Percentiles rank a stretch among this genome's conserved stretches.
Conservation (phyloP, 306 rosid genomes). For the Astragalus membranaceus region DNA sequence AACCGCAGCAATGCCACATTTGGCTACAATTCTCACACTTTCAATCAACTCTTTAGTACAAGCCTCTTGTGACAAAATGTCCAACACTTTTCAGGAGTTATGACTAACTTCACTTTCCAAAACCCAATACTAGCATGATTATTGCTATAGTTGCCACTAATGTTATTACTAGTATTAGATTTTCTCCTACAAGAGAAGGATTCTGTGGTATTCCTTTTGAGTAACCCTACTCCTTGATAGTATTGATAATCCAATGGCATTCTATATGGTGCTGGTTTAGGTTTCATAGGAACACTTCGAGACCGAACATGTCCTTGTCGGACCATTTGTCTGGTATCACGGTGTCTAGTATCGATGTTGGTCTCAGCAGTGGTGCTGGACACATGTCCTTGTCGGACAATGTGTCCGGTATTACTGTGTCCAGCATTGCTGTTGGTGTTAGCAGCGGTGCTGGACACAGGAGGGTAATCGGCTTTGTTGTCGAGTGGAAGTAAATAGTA, state of each 20-base stretch:
- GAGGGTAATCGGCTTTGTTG: not conserved
- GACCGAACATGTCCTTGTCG: conserved; percentile 44
- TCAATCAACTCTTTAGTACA: conserved; percentile 63
- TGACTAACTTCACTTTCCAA: conserved; percentile 84
- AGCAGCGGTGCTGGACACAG: not conserved
- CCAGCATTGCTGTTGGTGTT: not conserved
- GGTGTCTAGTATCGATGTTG: no score
- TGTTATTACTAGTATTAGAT: not conserved
- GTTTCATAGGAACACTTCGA: conserved; percentile 44
- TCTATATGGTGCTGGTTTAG: conserved; percentile 43
- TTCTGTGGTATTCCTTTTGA: conserved; percentile 49
- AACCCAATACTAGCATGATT: conserved; percentile 17
- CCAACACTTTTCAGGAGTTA: conserved; percentile 56
- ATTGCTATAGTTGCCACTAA: not conserved
- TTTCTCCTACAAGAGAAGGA: conserved; percentile 32
- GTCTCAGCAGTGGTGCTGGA: not conserved
- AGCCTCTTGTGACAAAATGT: conserved; percentile 66
- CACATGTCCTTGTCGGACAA: conserved; percentile 27
- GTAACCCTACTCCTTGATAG: conserved; percentile 22
- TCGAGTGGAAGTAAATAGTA: conserved; percentile 52
- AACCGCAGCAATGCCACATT: conserved; percentile 37
- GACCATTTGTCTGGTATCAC: not conserved
- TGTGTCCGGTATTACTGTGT: not conserved
- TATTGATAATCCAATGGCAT: conserved; percentile 58
- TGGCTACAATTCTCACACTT: conserved; percentile 73